Evolutionary conservation across 441 rosid species (phyloP).

Genomic region (Euphorbia neoarborescens): DNA sequence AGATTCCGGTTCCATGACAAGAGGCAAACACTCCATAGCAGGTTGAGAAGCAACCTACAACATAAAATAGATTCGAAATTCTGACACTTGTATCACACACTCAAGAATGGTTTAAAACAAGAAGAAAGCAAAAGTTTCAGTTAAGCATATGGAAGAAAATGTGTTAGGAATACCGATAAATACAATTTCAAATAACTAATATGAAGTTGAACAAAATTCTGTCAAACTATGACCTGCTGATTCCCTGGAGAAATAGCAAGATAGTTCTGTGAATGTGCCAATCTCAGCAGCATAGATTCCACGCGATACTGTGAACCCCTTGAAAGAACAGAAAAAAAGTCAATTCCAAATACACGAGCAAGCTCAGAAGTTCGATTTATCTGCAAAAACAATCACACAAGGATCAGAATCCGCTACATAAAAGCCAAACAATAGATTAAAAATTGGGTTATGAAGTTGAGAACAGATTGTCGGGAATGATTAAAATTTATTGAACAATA

Average conservation of each 20-base stretch:
- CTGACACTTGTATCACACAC: constrained; percentile 10
- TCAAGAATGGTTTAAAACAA: background rate
- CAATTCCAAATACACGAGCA: constrained; percentile 96
- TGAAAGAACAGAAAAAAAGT: constrained; percentile 95
- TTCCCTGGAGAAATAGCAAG: constrained; percentile 93
- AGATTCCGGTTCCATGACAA: constrained; percentile 98
- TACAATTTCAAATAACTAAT: background rate
- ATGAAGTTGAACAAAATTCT: constrained; percentile 6
- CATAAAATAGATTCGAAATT: constrained; percentile 15
- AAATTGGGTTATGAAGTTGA: background rate
- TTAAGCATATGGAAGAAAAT: background rate
- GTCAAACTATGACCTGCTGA: constrained; percentile 52
- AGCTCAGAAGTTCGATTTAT: constrained; percentile 96
- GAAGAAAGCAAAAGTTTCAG: background rate
- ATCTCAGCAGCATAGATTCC: constrained; percentile 91
- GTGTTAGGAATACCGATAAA: background rate
- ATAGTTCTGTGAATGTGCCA: constrained; percentile 94
- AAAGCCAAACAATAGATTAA: background rate
- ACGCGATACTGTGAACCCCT: constrained; percentile 98
- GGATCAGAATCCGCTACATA: constrained; percentile 5
- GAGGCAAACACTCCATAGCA: constrained; percentile 97
- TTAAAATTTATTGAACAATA: background rate
- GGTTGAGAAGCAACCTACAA: constrained; percentile 93
- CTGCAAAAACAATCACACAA: constrained; percentile 43
- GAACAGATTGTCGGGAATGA: background rate